A percentile compares a stretch with the other conserved stretches of the same genome.
These are phyloP conservation scores for Tylopilus sp. DNA, from an alignment of 1,284 basidiomycete genomes.

Conservation along the genomic window DNA sequence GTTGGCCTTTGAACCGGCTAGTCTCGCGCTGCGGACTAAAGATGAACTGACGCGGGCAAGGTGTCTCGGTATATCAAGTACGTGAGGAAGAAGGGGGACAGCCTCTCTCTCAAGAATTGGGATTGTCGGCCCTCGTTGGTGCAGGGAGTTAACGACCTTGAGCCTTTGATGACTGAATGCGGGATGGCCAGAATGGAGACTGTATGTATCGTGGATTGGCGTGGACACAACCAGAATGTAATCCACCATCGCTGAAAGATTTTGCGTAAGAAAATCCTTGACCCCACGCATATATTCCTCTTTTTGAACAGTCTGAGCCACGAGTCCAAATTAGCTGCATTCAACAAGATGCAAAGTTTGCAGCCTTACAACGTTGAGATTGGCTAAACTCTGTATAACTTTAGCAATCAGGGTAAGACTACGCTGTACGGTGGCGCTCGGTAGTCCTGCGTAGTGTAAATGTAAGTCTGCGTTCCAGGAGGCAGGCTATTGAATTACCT, in stretches of 20 bases:
- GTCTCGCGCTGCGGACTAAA: constrained; percentile 57
- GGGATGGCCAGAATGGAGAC: constrained; percentile 26
- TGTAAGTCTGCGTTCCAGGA: constrained; percentile 6
- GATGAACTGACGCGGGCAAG: constrained; percentile 71
- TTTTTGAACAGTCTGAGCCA: constrained; percentile 54
- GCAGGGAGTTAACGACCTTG: constrained; percentile 52
- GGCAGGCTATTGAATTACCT: constrained; percentile 42
- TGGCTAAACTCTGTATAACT: constrained; percentile 76
- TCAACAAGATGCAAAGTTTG: neutral
- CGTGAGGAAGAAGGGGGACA: constrained; percentile 62
- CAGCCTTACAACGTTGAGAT: constrained; percentile 62
- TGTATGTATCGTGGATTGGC: constrained; percentile 38
- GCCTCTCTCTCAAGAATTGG: constrained; percentile 62
- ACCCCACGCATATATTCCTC: constrained; percentile 72
- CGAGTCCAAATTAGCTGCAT: constrained; percentile 4
- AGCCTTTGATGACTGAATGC: constrained; percentile 49
- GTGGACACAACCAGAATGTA: constrained; percentile 71
- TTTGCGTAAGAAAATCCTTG: constrained; percentile 60
- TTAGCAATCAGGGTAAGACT: constrained; percentile 77
- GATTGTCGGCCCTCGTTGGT: constrained; percentile 50
- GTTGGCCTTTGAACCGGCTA: constrained; percentile 36
- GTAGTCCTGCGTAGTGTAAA: constrained; percentile 49
- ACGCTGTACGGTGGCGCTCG: constrained; percentile 59
- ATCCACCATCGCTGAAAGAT: constrained; percentile 64
- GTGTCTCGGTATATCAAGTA: constrained; percentile 68